Evolutionary conservation across 2,329 filamentous ascomycete species (phyloP).

Genomic region (Sclerotinia subarctica): DNA sequence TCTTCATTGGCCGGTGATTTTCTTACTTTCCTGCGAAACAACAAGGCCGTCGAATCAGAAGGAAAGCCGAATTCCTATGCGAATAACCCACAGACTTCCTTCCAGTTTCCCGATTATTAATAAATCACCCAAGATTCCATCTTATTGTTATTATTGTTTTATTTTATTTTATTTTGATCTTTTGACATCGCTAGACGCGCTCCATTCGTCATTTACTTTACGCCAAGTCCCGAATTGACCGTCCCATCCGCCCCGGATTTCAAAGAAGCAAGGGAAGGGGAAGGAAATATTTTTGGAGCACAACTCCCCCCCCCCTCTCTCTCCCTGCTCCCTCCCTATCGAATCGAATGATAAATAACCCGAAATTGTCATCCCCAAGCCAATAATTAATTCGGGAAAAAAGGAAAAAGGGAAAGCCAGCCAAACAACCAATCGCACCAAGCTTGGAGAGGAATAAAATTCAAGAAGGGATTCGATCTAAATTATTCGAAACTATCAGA

Average conservation of each 20-base stretch:
- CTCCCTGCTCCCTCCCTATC: not conserved
- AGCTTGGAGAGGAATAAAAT: not conserved
- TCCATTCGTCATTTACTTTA: constrained; percentile 4
- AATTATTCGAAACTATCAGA: too few species aligned
- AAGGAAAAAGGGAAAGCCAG: not conserved
- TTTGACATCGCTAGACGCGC: constrained; percentile 12
- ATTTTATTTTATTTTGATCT: not conserved
- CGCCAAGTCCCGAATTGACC: constrained; percentile 8
- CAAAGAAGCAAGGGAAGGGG: not conserved
- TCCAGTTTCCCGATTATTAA: too few species aligned
- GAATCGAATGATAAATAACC: too few species aligned
- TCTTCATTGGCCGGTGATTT: not conserved
- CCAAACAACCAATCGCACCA: too few species aligned
- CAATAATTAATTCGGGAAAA: not conserved
- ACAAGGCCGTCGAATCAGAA: not conserved
- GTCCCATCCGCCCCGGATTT: constrained; percentile 7
- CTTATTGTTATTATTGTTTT: too few species aligned
- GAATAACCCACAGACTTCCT: not conserved
- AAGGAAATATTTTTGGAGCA: not conserved
- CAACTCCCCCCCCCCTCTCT: not conserved
- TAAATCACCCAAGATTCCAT: not conserved
- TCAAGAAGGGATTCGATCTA: not conserved
- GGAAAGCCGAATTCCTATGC: not conserved
- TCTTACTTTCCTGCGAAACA: not conserved
- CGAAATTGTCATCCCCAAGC: too few species aligned